phyloP scores from a whole-genome alignment of 2,329 filamentous ascomycete species.

The Taxawa tesnikishii region DNA sequence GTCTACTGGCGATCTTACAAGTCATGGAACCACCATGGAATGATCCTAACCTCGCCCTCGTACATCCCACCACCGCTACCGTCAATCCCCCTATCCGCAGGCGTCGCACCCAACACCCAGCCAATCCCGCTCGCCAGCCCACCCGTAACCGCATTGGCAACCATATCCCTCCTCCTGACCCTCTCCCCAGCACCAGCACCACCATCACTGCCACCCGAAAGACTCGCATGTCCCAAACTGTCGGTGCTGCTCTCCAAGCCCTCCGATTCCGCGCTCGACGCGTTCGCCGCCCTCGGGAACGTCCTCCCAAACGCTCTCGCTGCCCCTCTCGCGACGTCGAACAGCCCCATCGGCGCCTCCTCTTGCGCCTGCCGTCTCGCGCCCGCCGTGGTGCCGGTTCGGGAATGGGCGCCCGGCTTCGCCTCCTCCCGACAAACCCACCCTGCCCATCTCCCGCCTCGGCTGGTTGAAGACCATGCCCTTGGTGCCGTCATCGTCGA shows the following conservation, averaged over 20 bases:
- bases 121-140: constrained; percentile 50
- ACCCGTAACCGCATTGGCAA: constrained; percentile 51
- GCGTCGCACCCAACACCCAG: constrained; percentile 47
- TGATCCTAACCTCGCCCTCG: neutral
- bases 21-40: too few species aligned
- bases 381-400: constrained; percentile 5
- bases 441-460: constrained; percentile 24
- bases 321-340: constrained; percentile 38
- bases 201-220: constrained; percentile 17
- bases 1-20: too few species aligned
- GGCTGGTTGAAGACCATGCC: constrained; percentile 25
- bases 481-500: constrained; percentile 22
- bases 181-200: constrained; percentile 16
- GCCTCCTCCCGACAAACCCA: constrained; percentile 8
- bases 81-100: constrained; percentile 12
- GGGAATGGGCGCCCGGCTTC: constrained; percentile 39
- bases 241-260: too few species aligned
- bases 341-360: constrained; percentile 40
- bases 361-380: constrained; percentile 24
- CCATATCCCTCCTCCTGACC: constrained; percentile 60
- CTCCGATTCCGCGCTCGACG: too few species aligned
- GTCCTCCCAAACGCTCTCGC: constrained; percentile 34
- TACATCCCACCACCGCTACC: neutral
- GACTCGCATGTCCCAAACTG: too few species aligned
- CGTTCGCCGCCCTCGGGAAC: too few species aligned